Conservation (phyloP, 768 basidiomycete genomes). For the Macrolepiota fuliginosa region DNA sequence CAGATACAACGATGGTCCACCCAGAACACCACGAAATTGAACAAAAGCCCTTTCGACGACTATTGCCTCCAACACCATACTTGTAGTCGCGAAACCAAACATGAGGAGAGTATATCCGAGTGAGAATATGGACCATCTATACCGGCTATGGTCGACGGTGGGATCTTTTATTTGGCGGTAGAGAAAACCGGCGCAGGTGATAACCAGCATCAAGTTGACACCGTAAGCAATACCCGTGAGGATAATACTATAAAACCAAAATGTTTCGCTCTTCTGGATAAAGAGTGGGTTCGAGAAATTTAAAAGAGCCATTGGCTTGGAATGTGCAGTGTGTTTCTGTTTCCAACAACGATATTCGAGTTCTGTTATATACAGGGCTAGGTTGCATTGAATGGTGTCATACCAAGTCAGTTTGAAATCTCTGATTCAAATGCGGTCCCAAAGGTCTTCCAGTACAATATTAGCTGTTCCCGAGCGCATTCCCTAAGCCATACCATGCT, state of each 20-base stretch:
- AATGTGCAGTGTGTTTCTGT: neutral
- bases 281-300: neutral
- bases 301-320: neutral
- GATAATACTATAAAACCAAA: slow-evolving; percentile 8
- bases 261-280: neutral
- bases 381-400: neutral
- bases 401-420: too few relatives aligned
- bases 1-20: neutral
- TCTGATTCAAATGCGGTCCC: too few relatives aligned
- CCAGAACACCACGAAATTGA: neutral
- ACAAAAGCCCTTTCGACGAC: neutral
- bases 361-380: neutral
- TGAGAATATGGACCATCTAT: neutral
- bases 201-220: neutral
- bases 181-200: neutral
- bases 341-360: too few relatives aligned
- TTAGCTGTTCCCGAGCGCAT: too few relatives aligned
- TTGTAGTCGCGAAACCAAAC: slow-evolving; percentile 1
- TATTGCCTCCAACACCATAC: neutral
- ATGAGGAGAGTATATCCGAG: neutral
- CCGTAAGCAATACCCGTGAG: slow-evolving; percentile 2
- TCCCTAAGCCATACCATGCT: too few relatives aligned
- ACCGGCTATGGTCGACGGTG: neutral
- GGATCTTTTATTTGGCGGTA: neutral
- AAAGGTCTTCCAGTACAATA: too few relatives aligned